A percentile compares a stretch with the other conserved stretches of the same genome.
phyloP scores from a whole-genome alignment of 768 basidiomycete species.

The Boletus fagicola region DNA sequence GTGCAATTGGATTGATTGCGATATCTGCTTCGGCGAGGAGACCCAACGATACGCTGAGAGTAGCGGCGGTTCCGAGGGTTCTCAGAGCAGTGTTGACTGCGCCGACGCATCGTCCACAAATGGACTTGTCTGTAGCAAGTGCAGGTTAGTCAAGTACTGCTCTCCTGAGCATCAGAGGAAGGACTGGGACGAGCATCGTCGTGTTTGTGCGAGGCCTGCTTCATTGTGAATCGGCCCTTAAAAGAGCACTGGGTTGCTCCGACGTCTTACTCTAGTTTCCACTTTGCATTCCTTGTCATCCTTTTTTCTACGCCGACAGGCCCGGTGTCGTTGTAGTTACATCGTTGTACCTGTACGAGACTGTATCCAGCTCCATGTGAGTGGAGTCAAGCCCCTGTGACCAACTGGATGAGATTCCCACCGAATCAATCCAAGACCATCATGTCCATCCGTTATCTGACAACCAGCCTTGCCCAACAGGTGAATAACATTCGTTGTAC shows the following conservation, averaged over 20 bases:
- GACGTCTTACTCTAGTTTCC: conserved; percentile 1
- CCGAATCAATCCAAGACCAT: not conserved
- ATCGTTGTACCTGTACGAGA: conserved; percentile 9
- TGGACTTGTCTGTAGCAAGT: conserved; percentile 73
- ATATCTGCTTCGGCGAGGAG: conserved; percentile 56
- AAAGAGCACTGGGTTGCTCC: not conserved
- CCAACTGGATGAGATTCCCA: not conserved
- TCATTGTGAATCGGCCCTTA: conserved; percentile 9
- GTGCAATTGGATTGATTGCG: conserved; percentile 84
- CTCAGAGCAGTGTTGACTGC: conserved; percentile 43
- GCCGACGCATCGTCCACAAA: conserved; percentile 28
- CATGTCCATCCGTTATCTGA: conserved; percentile 64
- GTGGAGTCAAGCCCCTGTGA: not conserved
- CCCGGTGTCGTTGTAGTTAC: conserved; percentile 1
- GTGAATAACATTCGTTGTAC: conserved; percentile 32
- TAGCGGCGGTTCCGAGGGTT: conserved; percentile 46
- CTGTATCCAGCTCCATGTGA: not conserved
- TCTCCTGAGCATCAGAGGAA: conserved; percentile 70
- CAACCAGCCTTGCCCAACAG: conserved; percentile 75
- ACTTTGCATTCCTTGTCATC: not conserved
- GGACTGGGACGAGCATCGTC: conserved; percentile 77
- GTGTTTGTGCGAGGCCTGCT: conserved; percentile 55
- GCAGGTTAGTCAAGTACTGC: conserved; percentile 76
- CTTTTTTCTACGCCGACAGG: not conserved
- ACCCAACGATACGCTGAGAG: conserved; percentile 32